Evolutionary conservation across 164 flowering plant genomes (phyloP).

Genomic region (Houttuynia cordata): DNA sequence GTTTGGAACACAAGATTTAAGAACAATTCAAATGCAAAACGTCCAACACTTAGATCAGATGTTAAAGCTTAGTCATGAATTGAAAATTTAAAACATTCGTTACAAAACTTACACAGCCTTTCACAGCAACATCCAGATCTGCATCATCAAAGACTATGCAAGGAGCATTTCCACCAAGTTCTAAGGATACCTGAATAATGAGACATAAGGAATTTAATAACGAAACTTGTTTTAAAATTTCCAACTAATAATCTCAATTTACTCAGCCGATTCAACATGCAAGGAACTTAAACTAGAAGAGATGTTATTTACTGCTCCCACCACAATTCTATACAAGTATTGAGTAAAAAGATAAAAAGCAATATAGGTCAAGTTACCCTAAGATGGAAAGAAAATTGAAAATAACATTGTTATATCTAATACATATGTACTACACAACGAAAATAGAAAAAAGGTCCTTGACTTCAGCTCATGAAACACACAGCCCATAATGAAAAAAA

Average conservation of each 20-base stretch:
- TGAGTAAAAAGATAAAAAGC: neutral
- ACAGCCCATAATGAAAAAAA: too few species aligned
- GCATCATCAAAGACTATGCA: slow-evolving; percentile 97
- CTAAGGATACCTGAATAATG: slow-evolving; percentile 61
- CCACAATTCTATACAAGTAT: neutral
- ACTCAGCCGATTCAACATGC: neutral
- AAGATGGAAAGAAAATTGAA: too few species aligned
- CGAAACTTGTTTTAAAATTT: neutral
- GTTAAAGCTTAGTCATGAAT: neutral
- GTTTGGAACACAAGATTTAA: too few species aligned
- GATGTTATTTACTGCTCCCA: too few species aligned
- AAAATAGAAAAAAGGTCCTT: too few species aligned
- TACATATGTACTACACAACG: too few species aligned
- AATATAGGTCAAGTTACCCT: neutral
- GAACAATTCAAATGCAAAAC: too few species aligned
- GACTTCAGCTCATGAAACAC: too few species aligned
- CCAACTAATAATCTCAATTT: neutral
- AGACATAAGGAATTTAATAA: neutral
- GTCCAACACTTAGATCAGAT: neutral
- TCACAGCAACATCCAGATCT: slow-evolving; percentile 86
- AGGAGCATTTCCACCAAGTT: slow-evolving; percentile 99
- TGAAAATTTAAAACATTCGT: neutral
- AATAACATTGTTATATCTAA: too few species aligned
- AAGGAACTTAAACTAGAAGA: neutral
- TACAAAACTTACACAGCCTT: slow-evolving; percentile 68